Base-by-base conservation (phyloP, 352 stramenopile genomes). In the Globisporangium middletonii region DNA sequence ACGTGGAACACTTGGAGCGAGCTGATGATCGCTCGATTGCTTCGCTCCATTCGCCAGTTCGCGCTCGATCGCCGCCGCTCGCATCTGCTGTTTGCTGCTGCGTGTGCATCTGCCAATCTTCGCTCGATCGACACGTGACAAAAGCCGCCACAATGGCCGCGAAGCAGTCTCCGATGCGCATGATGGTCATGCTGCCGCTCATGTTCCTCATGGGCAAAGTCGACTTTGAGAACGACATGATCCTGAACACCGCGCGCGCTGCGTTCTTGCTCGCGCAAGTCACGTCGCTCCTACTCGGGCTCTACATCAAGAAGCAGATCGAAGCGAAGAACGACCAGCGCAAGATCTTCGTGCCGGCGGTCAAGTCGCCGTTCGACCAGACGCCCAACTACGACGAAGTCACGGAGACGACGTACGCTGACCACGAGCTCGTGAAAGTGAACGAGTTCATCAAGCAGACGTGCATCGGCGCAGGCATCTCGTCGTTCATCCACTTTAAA, bases 121-220 rank as follows among this genome's bases (percentile, higher is more conserved):
- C 23, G 23, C 23, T 46, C 42, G 42, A 13, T 46, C 9, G 37
- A 42, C 37, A 42, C 8, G 37, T 42, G 37, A 42, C 37, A 42
- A 13, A 9, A 46, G 9, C 15, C 42, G 42, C 42, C 47, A 53
- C 37, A 13, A 83, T 83, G 73, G 64, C 63, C 46, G 60, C 66
- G 7, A 86, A 87, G 59, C 83, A 92, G 68, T 89, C 73, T 52
- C 76, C 83, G 50, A 74, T 74, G 83, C 78, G 79, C 68, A 92
- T 93, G 79, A 64, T 93, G 15, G 68, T 92, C 62, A 79, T 93
- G 77, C 69, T 93, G 66, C 83, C 81, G 48, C 78, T 93, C 79
- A 86, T 93, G 53, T 92, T 88, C 69, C 61, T 93, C 51, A 93
- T 93, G 80, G 76, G 76, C 53, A 91, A 93, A 60, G 77, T 93